Percentiles rank a stretch among this genome's conserved stretches.
These are phyloP conservation scores for Aspergillus affinis DNA, from an alignment of 495 filamentous ascomycete genomes.

Conservation along the genomic window DNA sequence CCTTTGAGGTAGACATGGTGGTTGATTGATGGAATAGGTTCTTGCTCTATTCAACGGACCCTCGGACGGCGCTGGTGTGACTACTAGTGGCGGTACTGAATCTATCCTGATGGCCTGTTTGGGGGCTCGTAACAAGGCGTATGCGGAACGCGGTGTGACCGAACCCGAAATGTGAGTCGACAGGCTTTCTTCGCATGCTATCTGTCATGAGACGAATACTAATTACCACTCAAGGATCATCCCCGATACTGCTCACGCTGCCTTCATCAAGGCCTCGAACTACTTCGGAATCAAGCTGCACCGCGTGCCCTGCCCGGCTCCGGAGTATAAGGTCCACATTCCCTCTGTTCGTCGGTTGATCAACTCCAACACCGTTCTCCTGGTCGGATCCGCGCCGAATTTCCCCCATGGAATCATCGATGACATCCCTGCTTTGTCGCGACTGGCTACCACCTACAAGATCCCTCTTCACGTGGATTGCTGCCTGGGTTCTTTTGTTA, in stretches of 20 bases:
- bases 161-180: slow-evolving; percentile 86
- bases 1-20: slow-evolving; percentile 1
- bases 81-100: slow-evolving; percentile 91
- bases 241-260: slow-evolving; percentile 90
- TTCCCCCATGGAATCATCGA: slow-evolving; percentile 98
- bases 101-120: slow-evolving; percentile 94
- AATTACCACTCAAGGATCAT: slow-evolving; percentile 66
- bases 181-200: background rate
- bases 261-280: slow-evolving; percentile 89
- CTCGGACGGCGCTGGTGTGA: slow-evolving; percentile 76
- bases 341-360: slow-evolving; percentile 76
- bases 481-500: slow-evolving; percentile 92
- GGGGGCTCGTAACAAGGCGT: slow-evolving; percentile 84
- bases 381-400: slow-evolving; percentile 94
- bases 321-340: slow-evolving; percentile 79
- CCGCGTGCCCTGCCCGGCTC: slow-evolving; percentile 83
- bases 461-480: slow-evolving; percentile 95
- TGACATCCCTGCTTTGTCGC: slow-evolving; percentile 83
- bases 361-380: slow-evolving; percentile 93
- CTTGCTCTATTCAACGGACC: slow-evolving; percentile 91
- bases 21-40: slow-evolving; percentile 45
- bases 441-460: slow-evolving; percentile 72
- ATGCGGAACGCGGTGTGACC: slow-evolving; percentile 76
- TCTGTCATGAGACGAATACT: slow-evolving; percentile 10
- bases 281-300: slow-evolving; percentile 97